phyloP scores from a whole-genome alignment of 495 filamentous ascomycete species.

The Astrothelium subdiscretum region DNA sequence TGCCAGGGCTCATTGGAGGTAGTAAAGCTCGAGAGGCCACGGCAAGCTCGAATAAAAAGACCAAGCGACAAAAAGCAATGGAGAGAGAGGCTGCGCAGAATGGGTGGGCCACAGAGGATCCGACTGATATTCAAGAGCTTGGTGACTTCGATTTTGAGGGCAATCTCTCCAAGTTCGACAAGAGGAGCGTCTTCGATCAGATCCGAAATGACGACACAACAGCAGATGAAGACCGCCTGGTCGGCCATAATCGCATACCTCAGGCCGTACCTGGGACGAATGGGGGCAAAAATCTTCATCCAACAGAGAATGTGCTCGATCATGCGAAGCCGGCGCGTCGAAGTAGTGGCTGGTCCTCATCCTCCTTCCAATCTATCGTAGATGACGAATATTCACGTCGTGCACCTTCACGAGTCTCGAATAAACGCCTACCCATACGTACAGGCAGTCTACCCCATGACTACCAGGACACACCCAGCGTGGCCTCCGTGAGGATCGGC shows the following conservation, averaged over 20 bases:
- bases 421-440: slow-evolving; percentile 29
- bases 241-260: slow-evolving; percentile 71
- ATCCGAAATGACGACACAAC: slow-evolving; percentile 78
- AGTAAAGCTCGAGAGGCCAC: slow-evolving; percentile 17
- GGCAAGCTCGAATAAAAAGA: slow-evolving; percentile 18
- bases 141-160: slow-evolving; percentile 88
- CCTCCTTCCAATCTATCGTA: slow-evolving; percentile 35
- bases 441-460: slow-evolving; percentile 15
- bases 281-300: slow-evolving; percentile 81
- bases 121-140: slow-evolving; percentile 90
- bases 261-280: slow-evolving; percentile 62
- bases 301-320: slow-evolving; percentile 76
- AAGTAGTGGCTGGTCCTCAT: slow-evolving; percentile 16
- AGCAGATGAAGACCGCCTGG: slow-evolving; percentile 77
- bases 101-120: slow-evolving; percentile 94
- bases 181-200: slow-evolving; percentile 75
- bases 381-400: slow-evolving; percentile 51
- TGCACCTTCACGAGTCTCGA: slow-evolving; percentile 40
- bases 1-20: slow-evolving; percentile 18
- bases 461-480: background rate
- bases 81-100: slow-evolving; percentile 51
- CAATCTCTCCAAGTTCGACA: slow-evolving; percentile 87
- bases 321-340: slow-evolving; percentile 26
- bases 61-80: slow-evolving; percentile 38
- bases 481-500: background rate